Evolutionary conservation across 768 basidiomycete species (phyloP).

Genomic region (Tricholoma flavovirens): DNA sequence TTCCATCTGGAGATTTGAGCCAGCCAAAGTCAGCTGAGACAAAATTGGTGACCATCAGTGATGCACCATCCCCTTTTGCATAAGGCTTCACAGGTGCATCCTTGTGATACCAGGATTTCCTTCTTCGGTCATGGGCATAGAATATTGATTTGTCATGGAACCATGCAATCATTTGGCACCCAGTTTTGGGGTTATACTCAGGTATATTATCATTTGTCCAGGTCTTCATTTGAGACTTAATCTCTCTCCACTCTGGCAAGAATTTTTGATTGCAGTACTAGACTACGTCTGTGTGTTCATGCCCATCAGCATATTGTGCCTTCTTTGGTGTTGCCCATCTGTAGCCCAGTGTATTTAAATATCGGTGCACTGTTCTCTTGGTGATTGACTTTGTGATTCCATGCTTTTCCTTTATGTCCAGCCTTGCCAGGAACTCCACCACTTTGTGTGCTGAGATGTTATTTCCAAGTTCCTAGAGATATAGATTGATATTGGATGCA

Average conservation of each 20-base stretch:
- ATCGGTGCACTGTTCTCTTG: no score
- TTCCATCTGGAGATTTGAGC: no score
- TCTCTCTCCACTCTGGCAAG: slow-evolving; percentile 13
- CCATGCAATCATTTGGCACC: slow-evolving; percentile 8
- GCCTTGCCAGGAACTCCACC: slow-evolving; percentile 22
- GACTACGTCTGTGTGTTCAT: slow-evolving; percentile 31
- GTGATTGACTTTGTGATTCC: no score
- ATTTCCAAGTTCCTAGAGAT: slow-evolving; percentile 20
- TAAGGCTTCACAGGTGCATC: no score
- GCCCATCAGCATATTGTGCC: slow-evolving; percentile 21
- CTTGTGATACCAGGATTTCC: no score
- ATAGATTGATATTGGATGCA: slow-evolving; percentile 19
- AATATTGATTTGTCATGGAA: no score
- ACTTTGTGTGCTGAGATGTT: slow-evolving; percentile 19
- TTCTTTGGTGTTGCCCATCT: slow-evolving; percentile 5
- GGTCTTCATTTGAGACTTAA: slow-evolving; percentile 1
- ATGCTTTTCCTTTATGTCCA: no score
- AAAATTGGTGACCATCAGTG: no score
- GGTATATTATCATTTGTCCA: slow-evolving; percentile 3
- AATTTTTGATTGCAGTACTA: slow-evolving; percentile 23
- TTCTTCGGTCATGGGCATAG: slow-evolving; percentile 23
- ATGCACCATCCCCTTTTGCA: no score
- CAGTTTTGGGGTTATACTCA: background rate
- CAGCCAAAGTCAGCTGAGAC: no score
- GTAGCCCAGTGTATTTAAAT: slow-evolving; percentile 15